Evolutionary conservation across 2,329 filamentous ascomycete species (phyloP), one percentile per base, ranked within the genome.

Genomic region (Zasmidium cellare): DNA sequence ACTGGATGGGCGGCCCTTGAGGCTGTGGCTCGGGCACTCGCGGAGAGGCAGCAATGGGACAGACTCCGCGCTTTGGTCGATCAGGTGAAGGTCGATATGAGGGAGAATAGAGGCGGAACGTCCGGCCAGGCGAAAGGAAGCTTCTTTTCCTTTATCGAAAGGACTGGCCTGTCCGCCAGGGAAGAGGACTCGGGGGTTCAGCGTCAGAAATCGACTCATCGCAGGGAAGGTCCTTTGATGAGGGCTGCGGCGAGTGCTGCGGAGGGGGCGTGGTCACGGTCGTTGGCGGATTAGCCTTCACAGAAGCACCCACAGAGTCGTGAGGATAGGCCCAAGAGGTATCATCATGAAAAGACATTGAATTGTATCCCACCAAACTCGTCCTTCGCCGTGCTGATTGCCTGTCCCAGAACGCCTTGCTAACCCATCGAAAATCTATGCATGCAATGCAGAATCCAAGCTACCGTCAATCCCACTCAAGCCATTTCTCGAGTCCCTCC

Each of bases 1-100:
- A 77, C 78, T 1, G 71, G 75, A 3, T 82, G 76, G 76, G 51
- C 50, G 11, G 75, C 78, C 2, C 67, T 81, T 51, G 62, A 66
- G 9, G 63, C 63, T 9, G 72, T 78, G 3, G 69, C 79, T 9
- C 54, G 66, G 11, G 75, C 76, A 22, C 67, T 80, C 24, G 71
- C 69, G 3, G 66, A 72, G 3, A 65, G 71, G 1, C 69, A 71
- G 3, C 73, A 79, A 24, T 68, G 66, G 63, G 72, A 69, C 12
- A 61, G 69, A 11, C 69, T 75, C 35, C 59, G 66, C 18, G 58
- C 60, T 16, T 60, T 80, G 20, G 74, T 79, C 12, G 58, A 61
- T 14, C 58, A 63, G 2, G 55, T 61, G 11, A 55, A 53, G 16
- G 48, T 47, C n/a, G 53, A 45, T 31, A 46, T 61, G 46, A 54